Conservation (phyloP, 495 filamentous ascomycete genomes). For the Hypoxylon trugodes region DNA sequence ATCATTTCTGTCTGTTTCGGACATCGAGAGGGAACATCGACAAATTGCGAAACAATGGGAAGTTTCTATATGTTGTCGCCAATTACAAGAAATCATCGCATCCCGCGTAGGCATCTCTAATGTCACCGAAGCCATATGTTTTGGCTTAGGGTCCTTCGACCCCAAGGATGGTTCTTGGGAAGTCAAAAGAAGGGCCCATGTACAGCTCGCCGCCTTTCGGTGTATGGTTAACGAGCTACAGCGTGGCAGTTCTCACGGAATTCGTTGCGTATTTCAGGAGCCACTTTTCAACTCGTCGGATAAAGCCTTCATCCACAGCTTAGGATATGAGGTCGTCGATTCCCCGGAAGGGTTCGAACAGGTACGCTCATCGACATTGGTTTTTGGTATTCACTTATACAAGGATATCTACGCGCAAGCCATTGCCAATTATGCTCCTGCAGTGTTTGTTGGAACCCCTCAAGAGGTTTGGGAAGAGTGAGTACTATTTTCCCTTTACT, state of each 20-base stretch:
- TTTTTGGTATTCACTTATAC: slow-evolving; percentile 71
- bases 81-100: slow-evolving; percentile 28
- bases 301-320: slow-evolving; percentile 60
- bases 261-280: slow-evolving; percentile 70
- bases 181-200: slow-evolving; percentile 47
- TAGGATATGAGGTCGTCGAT: slow-evolving; percentile 64
- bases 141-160: slow-evolving; percentile 56
- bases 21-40: slow-evolving; percentile 33
- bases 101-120: background rate
- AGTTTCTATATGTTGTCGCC: slow-evolving; percentile 17
- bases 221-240: slow-evolving; percentile 57
- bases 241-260: slow-evolving; percentile 19
- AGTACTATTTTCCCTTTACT: background rate
- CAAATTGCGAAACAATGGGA: slow-evolving; percentile 34
- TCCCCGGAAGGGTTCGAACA: slow-evolving; percentile 64
- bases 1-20: slow-evolving; percentile 29
- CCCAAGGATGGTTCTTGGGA: slow-evolving; percentile 48
- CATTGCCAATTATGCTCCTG: slow-evolving; percentile 46
- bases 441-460: slow-evolving; percentile 54
- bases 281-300: slow-evolving; percentile 73
- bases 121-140: slow-evolving; percentile 52
- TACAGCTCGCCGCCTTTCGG: slow-evolving; percentile 70
- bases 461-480: slow-evolving; percentile 51
- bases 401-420: slow-evolving; percentile 49
- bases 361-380: slow-evolving; percentile 57